A percentile compares a stretch with the other conserved stretches of the same genome.
These are phyloP conservation scores for Lodderomyces metapsilosis DNA, from an alignment of 1,139 yeast species.

Conservation along the genomic window DNA sequence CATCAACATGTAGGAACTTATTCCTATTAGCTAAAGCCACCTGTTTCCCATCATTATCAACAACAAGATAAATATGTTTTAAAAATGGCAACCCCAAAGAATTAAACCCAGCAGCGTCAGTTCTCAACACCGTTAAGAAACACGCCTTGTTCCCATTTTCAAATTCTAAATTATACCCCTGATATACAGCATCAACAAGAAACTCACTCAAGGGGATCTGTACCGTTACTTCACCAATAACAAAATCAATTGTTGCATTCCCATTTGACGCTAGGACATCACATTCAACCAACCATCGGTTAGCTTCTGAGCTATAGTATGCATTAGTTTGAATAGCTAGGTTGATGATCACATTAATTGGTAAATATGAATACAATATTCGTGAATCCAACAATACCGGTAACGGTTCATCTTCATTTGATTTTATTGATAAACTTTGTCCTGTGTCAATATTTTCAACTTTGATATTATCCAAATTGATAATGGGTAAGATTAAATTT, in stretches of 20 bases:
- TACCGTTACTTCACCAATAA: slow-evolving; percentile 49
- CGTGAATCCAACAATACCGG: slow-evolving; percentile 68
- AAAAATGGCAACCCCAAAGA: slow-evolving; percentile 65
- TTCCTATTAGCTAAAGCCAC: slow-evolving; percentile 49
- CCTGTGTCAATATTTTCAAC: slow-evolving; percentile 45
- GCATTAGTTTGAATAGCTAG: slow-evolving; percentile 78
- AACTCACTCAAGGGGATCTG: slow-evolving; percentile 54
- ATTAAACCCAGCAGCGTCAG: slow-evolving; percentile 49
- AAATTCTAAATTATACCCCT: slow-evolving; percentile 40
- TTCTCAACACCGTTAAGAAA: slow-evolving; percentile 53
- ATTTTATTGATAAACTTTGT: slow-evolving; percentile 31
- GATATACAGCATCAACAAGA: slow-evolving; percentile 37
- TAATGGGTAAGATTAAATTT: slow-evolving; percentile 45
- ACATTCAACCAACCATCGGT: slow-evolving; percentile 71
- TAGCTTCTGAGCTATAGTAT: slow-evolving; percentile 48
- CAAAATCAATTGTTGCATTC: slow-evolving; percentile 55
- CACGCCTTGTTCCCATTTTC: slow-evolving; percentile 62
- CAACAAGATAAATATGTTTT: slow-evolving; percentile 56
- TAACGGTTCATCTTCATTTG: slow-evolving; percentile 28
- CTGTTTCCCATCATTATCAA: slow-evolving; percentile 59
- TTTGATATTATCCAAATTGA: slow-evolving; percentile 54
- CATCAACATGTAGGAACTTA: slow-evolving; percentile 10
- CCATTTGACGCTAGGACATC: slow-evolving; percentile 26
- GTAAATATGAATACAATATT: slow-evolving; percentile 52
- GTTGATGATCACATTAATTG: slow-evolving; percentile 57